Percentiles rank a stretch among this genome's conserved stretches.
phyloP scores from a whole-genome alignment of 1,284 basidiomycete genomes.

The Fomitiporia mediterranea region DNA sequence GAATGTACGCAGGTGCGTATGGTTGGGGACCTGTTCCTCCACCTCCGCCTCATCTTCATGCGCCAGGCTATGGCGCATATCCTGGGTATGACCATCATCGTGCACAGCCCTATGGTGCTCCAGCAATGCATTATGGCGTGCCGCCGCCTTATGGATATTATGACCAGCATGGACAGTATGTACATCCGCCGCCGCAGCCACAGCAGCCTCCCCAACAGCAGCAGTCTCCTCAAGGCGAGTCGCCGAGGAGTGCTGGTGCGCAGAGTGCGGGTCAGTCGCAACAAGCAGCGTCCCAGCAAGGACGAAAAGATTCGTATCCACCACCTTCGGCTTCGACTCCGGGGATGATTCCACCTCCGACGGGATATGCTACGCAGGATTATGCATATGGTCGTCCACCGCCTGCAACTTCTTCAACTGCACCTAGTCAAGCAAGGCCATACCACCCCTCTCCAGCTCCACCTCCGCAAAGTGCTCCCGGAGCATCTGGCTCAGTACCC shows the following conservation, averaged over 20 bases:
- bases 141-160: constrained; percentile 23
- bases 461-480: constrained; percentile 7
- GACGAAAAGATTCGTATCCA: constrained; percentile 10
- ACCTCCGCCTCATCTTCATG: constrained; percentile 12
- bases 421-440: constrained; percentile 1
- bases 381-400: constrained; percentile 15
- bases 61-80: constrained; percentile 19
- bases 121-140: constrained; percentile 27
- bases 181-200: constrained; percentile 12
- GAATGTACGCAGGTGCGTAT: constrained; percentile 18
- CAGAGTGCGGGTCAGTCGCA: not conserved
- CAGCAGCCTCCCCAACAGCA: not conserved
- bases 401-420: constrained; percentile 10
- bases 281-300: constrained; percentile 16
- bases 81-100: constrained; percentile 18
- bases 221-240: not conserved
- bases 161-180: constrained; percentile 18
- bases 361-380: constrained; percentile 8
- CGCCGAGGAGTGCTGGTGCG: constrained; percentile 5
- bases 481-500: not conserved
- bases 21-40: constrained; percentile 24
- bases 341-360: constrained; percentile 7
- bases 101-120: constrained; percentile 21
- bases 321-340: constrained; percentile 4
- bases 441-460: not conserved